Evolutionary conservation across 495 filamentous ascomycete species (phyloP).

Genomic region (Neurospora sp.): DNA sequence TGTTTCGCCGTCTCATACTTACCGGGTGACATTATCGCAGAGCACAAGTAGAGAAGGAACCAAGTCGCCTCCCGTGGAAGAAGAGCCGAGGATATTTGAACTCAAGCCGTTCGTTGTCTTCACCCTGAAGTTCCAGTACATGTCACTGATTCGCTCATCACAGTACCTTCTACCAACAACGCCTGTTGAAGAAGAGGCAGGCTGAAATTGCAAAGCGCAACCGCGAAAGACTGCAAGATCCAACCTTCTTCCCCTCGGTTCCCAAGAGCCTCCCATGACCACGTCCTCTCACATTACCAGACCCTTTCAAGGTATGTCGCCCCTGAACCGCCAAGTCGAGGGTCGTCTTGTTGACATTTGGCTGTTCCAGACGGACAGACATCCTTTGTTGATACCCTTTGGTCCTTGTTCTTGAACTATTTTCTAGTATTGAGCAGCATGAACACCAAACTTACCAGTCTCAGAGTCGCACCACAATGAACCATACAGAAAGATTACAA

Average conservation of each 20-base stretch:
- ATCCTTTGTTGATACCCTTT: not conserved
- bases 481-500: not conserved
- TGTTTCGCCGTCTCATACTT: not conserved
- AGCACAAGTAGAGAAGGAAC: constrained; percentile 27
- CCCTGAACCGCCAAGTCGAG: not conserved
- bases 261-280: constrained; percentile 55
- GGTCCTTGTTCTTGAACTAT: not conserved
- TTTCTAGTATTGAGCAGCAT: not conserved
- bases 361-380: not conserved
- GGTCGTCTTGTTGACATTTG: not conserved
- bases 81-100: constrained; percentile 70
- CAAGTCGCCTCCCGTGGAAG: constrained; percentile 37
- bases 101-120: constrained; percentile 59
- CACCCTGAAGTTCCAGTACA: not conserved
- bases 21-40: not conserved
- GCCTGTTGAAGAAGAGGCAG: constrained; percentile 67
- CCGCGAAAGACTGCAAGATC: constrained; percentile 68
- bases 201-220: constrained; percentile 74
- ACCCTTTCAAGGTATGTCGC: accelerated
- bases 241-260: constrained; percentile 72
- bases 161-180: constrained; percentile 80
- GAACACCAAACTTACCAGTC: not conserved
- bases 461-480: not conserved
- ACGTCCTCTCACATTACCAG: not conserved
- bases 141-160: not conserved